These are phyloP conservation scores for Solanum chiquidenum DNA, from an alignment of 257 asterid genomes.

Conservation along the genomic window DNA sequence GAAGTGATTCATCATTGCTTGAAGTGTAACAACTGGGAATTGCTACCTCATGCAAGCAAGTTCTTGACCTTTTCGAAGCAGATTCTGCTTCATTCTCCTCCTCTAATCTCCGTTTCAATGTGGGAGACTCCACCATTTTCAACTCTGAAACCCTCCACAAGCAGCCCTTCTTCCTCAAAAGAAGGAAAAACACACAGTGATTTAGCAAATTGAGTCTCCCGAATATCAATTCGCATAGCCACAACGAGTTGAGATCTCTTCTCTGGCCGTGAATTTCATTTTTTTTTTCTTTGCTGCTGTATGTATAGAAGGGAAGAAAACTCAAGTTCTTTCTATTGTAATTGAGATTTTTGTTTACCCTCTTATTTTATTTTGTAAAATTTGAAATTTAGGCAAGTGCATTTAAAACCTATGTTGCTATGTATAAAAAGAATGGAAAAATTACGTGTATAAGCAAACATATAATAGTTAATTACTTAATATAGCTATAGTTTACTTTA, in stretches of 20 bases:
- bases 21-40: constrained; percentile 54
- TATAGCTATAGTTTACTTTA: too few relatives aligned
- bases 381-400: not conserved
- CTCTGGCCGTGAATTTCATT: not conserved
- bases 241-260: not conserved
- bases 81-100: not conserved
- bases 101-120: not conserved
- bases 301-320: not conserved
- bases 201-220: not conserved
- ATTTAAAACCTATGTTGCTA: not conserved
- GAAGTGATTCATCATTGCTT: constrained; percentile 46
- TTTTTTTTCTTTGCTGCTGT: not conserved
- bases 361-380: not conserved
- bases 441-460: too few relatives aligned
- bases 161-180: not conserved
- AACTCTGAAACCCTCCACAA: not conserved
- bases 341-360: not conserved
- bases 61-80: constrained; percentile 40
- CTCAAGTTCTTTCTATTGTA: not conserved
- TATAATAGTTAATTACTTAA: too few relatives aligned
- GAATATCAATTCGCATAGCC: not conserved
- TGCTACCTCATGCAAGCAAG: constrained; percentile 97
- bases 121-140: not conserved
- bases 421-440: too few relatives aligned
- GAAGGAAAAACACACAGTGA: not conserved